Evolutionary conservation across 805 yeast genomes (phyloP).

Genomic region (Candida jianshihensis): DNA sequence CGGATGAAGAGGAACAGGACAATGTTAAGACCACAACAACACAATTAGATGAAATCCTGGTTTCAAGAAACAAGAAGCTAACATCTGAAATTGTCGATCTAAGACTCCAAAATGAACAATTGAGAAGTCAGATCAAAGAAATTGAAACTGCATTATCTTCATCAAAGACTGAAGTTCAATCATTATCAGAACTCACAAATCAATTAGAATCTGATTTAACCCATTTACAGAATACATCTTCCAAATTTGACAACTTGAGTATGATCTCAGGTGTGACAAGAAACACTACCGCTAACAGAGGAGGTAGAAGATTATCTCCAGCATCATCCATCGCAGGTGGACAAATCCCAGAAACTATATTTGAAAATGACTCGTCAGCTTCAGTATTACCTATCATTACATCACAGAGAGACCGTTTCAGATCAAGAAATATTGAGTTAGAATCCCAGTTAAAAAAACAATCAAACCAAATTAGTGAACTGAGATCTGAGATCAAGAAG

Average conservation of each 20-base stretch:
- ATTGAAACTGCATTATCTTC: slow-evolving; percentile 32
- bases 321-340: slow-evolving; percentile 46
- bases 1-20: slow-evolving; percentile 20
- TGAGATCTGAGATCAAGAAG: slow-evolving; percentile 55
- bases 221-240: slow-evolving; percentile 33
- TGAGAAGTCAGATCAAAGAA: slow-evolving; percentile 31
- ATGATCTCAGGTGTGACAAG: slow-evolving; percentile 51
- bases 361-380: slow-evolving; percentile 27
- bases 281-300: slow-evolving; percentile 26
- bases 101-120: slow-evolving; percentile 50
- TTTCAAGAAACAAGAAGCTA: slow-evolving; percentile 65
- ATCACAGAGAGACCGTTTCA: slow-evolving; percentile 90
- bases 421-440: slow-evolving; percentile 72
- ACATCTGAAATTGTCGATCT: slow-evolving; percentile 61
- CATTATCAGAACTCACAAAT: slow-evolving; percentile 40
- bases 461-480: slow-evolving; percentile 43
- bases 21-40: slow-evolving; percentile 16
- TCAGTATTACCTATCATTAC: slow-evolving; percentile 80
- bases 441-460: slow-evolving; percentile 73
- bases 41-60: slow-evolving; percentile 49
- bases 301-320: slow-evolving; percentile 37
- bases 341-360: slow-evolving; percentile 24
- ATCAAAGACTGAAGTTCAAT: slow-evolving; percentile 31
- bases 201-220: slow-evolving; percentile 73
- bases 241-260: slow-evolving; percentile 34